Evolutionary conservation across 768 basidiomycete genomes (phyloP), one percentile per base, ranked within the genome.

Genomic region (Lactifluus echinatus): DNA sequence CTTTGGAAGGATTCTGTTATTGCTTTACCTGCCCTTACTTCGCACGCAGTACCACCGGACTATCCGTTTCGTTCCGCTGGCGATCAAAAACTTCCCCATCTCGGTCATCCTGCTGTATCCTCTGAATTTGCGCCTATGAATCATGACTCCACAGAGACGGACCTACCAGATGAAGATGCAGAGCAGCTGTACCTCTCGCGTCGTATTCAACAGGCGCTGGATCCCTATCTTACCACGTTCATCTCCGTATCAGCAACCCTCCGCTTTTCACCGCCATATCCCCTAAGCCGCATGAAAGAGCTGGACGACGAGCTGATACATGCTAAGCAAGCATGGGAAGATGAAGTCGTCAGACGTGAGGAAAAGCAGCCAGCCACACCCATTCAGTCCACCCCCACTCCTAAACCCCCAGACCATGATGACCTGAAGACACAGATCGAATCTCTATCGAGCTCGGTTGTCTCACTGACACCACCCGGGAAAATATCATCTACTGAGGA

Each of bases 201-300:
- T 53, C 82, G 89, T 19, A 92, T 96, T 31, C 82, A 89, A 49
- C 76, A 86, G 53, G 84, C 89, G 0, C 75, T 94, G n/a, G 81
- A 87, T 39, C 87, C 89, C 2, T 99, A 96, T 68, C 74, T 77
- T 63, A 82, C 75, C 59, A 93, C 89, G 2, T 92, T 93, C 66
- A 88, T 97, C 29, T 98, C 96, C 2, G 89, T 93, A 42, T 97
- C 94, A 2, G 88, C 94, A 0, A 92, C 93, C 0, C 74, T 97
- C 46, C 82, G 91, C 4, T 96, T 96, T 68, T 89, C 86, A 14
- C 93, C 95, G 23, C 96, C 96, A 4, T 86, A 90, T 66, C 87
- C 93, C 7, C 80, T 99, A 39, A 75, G 80, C 2, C 79, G 80
- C 45, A 96, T 98, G 92, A 87, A 89, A 65, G 85, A 89, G 63